phyloP scores from a whole-genome alignment of 2,329 filamentous ascomycete species.

The Metarhizium rileyi region DNA sequence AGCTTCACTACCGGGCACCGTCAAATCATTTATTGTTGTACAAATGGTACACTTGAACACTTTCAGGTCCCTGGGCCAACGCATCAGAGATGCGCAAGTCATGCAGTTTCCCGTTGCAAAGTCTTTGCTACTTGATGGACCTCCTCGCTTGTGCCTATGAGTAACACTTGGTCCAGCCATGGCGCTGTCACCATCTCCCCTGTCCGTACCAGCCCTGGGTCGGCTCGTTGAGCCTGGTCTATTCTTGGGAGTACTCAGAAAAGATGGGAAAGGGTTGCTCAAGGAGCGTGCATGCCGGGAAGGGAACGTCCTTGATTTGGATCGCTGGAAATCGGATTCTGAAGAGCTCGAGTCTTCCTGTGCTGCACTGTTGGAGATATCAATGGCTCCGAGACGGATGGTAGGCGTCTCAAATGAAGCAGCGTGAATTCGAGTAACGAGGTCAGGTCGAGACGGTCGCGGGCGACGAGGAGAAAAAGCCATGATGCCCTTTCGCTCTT shows the following conservation, averaged over 20 bases:
- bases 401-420: constrained; percentile 24
- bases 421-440: constrained; percentile 27
- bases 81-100: constrained; percentile 72
- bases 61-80: constrained; percentile 64
- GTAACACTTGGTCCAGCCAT: constrained; percentile 7
- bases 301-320: constrained; percentile 11
- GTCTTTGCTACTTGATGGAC: constrained; percentile 36
- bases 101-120: constrained; percentile 67
- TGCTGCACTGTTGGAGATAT: constrained; percentile 18
- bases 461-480: constrained; percentile 22
- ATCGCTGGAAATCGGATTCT: constrained; percentile 29
- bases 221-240: constrained; percentile 31
- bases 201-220: constrained; percentile 19
- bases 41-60: constrained; percentile 79
- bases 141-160: constrained; percentile 21
- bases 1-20: constrained; percentile 13
- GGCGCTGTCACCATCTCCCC: constrained; percentile 19
- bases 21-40: constrained; percentile 72
- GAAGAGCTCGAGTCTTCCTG: constrained; percentile 34
- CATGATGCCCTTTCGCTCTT: constrained; percentile 14
- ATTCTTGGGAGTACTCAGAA: constrained; percentile 55
- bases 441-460: constrained; percentile 19
- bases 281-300: constrained; percentile 45
- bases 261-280: constrained; percentile 69
- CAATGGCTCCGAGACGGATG: constrained; percentile 17